Percentiles rank a stretch among this genome's conserved stretches.
Conservation (phyloP, 1,139 yeast species). For the Nematodospora anomalae region DNA sequence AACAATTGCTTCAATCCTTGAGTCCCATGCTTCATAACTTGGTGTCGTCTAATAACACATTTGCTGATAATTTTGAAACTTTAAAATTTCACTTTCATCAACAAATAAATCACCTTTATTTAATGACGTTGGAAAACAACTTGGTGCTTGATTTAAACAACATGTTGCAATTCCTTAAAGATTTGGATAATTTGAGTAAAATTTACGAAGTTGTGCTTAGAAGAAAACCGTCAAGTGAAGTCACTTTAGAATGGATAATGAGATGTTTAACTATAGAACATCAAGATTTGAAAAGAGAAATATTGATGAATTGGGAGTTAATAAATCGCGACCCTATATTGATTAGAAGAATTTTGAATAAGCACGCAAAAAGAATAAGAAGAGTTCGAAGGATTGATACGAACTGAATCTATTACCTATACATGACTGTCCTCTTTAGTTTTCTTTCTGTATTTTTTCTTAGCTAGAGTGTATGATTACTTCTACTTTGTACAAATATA, state of each 20-base stretch:
- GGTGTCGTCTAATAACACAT: conserved; percentile 3
- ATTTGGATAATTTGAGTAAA: conserved; percentile 10
- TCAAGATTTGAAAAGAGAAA: conserved; percentile 3
- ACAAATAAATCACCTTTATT: conserved; percentile 6
- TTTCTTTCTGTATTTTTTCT: too few relatives aligned
- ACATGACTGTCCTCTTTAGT: too few relatives aligned
- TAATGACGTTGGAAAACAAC: conserved; percentile 6
- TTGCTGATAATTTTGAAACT: conserved; percentile 10
- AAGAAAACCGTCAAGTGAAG: conserved; percentile 6
- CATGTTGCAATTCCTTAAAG: conserved; percentile 7
- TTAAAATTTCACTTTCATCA: conserved; percentile 9
- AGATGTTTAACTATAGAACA: conserved; percentile 5
- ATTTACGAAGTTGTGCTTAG: conserved; percentile 9
- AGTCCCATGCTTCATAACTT: conserved; percentile 4
- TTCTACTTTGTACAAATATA: too few relatives aligned
- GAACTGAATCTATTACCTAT: too few relatives aligned
- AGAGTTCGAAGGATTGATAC: background rate
- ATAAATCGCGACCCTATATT: conserved; percentile 9
- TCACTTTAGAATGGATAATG: conserved; percentile 12
- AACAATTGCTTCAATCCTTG: conserved; percentile 7
- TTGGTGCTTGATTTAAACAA: conserved; percentile 5
- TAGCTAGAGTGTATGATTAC: too few relatives aligned
- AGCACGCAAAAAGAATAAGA: conserved; percentile 3
- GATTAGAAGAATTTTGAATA: conserved; percentile 8
- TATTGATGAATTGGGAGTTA: conserved; percentile 11